These are phyloP conservation scores for Geotrichum carabidarum DNA, from an alignment of 1,139 yeast species.

Conservation along the genomic window DNA sequence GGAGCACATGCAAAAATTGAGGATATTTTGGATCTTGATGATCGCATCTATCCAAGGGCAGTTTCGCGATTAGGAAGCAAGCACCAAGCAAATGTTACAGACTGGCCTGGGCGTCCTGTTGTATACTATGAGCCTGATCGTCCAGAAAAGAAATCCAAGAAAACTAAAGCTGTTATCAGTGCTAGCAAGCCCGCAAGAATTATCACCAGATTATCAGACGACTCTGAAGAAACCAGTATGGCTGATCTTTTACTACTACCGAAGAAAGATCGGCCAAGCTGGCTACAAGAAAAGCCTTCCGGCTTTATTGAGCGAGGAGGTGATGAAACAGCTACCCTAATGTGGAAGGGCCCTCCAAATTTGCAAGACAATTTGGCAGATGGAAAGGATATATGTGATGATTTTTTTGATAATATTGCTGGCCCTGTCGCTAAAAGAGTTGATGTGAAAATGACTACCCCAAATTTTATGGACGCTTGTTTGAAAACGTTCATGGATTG, in stretches of 20 bases:
- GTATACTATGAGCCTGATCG: constrained; percentile 53
- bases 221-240: constrained; percentile 19
- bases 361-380: constrained; percentile 21
- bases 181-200: constrained; percentile 17
- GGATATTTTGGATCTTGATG: constrained; percentile 75
- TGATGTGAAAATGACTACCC: constrained; percentile 46
- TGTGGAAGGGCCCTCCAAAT: constrained; percentile 54
- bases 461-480: constrained; percentile 76
- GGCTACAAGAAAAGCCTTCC: constrained; percentile 73
- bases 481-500: constrained; percentile 50
- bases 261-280: constrained; percentile 54
- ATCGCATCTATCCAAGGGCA: constrained; percentile 77
- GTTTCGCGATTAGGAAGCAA: constrained; percentile 71
- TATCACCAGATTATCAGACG: constrained; percentile 15
- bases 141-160: constrained; percentile 25
- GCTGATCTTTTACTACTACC: constrained; percentile 44
- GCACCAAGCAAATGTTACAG: constrained; percentile 68
- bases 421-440: constrained; percentile 52
- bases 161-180: constrained; percentile 18
- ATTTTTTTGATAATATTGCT: constrained; percentile 50
- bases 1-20: constrained; percentile 74
- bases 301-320: constrained; percentile 84
- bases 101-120: constrained; percentile 62
- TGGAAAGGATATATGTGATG: constrained; percentile 40
- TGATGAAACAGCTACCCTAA: constrained; percentile 60